Evolutionary conservation across 2,329 filamentous ascomycete genomes (phyloP), one percentile per base, ranked within the genome.

Genomic region (Paecilomyces dactylethromorphus): DNA sequence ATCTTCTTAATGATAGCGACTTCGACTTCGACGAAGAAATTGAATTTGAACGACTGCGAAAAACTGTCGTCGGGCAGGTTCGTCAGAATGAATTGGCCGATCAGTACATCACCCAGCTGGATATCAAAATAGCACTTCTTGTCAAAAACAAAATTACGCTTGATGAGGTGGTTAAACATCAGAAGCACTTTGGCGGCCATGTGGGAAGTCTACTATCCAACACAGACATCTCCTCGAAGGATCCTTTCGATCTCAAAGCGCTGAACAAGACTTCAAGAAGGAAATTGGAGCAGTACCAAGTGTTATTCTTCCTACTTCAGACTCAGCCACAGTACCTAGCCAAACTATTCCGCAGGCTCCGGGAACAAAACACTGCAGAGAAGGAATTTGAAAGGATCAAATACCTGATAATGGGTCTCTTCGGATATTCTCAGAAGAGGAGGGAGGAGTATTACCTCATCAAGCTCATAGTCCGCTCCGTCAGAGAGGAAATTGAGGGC

Each of bases 61-160:
- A 97, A 80, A 95, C 91, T 3, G 94, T 99, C 15, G 92, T 99
- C 6, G 92, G 97, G 71, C 92, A 97, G 71, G 94, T 99, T 10
- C 88, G 93, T 54, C 92, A 97, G 67, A 99, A 99, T 69, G 94
- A 99, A 76, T 87, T 96, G 80, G 86, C 95, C 45, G 94, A 99
- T 76, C 92, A 97, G 72, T 99, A 99, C 70, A 96, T 99, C 65
- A 92, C 96, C 68, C 94, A 99, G 72, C 84, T 99, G 35, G 95
- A 99, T 71, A 96, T 99, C 81, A 99, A 99, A 79, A 99, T 99
- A 72, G 94, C 94, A 1, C 84, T 99, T 2, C 82, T 99, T 18
- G 94, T 99, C 68, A 97, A 97, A 82, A 99, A 99, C 84, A 99
- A 99, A 76, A 99, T 99, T 69, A 97, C 94, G 0, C 82, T 99